phyloP scores from a whole-genome alignment of 2,329 filamentous ascomycete genomes.

The Zelopaecilomyces penicillatus region DNA sequence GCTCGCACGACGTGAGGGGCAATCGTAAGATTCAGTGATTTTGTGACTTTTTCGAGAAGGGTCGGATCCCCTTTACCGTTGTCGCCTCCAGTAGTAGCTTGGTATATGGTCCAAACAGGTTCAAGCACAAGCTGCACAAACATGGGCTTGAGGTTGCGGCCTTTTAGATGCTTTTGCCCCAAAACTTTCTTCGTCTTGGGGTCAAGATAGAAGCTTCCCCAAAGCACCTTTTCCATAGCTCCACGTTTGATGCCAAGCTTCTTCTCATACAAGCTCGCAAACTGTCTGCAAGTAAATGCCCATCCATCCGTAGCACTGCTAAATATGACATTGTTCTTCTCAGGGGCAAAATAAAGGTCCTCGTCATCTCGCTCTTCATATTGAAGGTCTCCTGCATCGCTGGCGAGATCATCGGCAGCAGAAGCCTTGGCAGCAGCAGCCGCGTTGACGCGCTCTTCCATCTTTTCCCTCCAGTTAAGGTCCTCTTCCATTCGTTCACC shows the following conservation, averaged over 20 bases:
- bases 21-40: constrained; percentile 76
- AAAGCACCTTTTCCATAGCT: constrained; percentile 84
- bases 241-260: constrained; percentile 91
- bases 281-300: constrained; percentile 95
- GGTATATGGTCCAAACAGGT: constrained; percentile 92
- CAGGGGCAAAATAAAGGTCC: constrained; percentile 94
- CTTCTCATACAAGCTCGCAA: constrained; percentile 88
- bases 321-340: constrained; percentile 99
- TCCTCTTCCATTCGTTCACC: constrained; percentile 99
- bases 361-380: constrained; percentile 93
- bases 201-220: constrained; percentile 95
- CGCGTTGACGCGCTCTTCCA: constrained; percentile 77
- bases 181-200: constrained; percentile 94
- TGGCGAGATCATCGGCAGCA: constrained; percentile 37
- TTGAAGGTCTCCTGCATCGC: constrained; percentile 50
- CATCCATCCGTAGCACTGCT: constrained; percentile 97
- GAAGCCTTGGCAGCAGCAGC: constrained; percentile 55
- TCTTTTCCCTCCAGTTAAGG: constrained; percentile 85
- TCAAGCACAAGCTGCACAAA: constrained; percentile 96
- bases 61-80: constrained; percentile 74
- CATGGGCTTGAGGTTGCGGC: constrained; percentile 84
- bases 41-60: constrained; percentile 88
- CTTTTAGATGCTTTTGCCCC: constrained; percentile 85
- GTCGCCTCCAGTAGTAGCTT: constrained; percentile 76
- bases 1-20: constrained; percentile 78